Evolutionary conservation across 2,329 filamentous ascomycete species (phyloP), one percentile per base, ranked within the genome.

Genomic region (Ceratocystis alfenasii): DNA sequence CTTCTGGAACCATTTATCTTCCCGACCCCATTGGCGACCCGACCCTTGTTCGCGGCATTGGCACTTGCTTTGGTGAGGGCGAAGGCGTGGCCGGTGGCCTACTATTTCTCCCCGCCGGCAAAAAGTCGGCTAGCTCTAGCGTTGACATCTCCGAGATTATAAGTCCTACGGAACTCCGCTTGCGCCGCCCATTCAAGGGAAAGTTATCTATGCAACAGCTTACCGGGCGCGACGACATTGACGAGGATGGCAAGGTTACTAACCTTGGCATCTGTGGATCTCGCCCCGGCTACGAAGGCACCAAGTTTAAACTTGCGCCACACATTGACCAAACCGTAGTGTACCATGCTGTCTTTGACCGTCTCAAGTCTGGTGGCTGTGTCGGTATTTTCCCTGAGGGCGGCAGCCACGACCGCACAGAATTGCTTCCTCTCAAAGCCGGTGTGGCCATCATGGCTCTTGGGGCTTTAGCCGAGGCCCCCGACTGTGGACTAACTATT

Each of bases 361-460:
- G 90, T 36, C 81, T 99, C 44, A 86, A 87, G 70, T 82, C 83
- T 48, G 91, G 90, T 60, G 93, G 92, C 20, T 96, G 91, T 73
- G 89, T 97, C 65, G 94, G 93, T 69, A 96, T 99, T 72, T 99
- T 97, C 75, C 93, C 93, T 1, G 93, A 99, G 77, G 93, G 93
- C 70, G 93, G 93, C 72, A 96, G 92, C 74, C 93, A 97, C 76
- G 93, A 97, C 75, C 87, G 93, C 68, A 91, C 93, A 0, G 90
- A 95, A 73, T 81, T 97, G 59, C 81, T 97, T 53, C 93, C 94
- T 25, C 80, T 97, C 69, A 97, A 97, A 81, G 93, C 94, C 71
- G 93, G 93, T 74, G 90, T 99, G 68, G 94, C 94, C 67, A 94
- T 99, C 73, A 99, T 99, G 93, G 94, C 93, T 12, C 82, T 99